A percentile compares a stretch with the other conserved stretches of the same genome.
phyloP scores from a whole-genome alignment of 2,329 filamentous ascomycete species.

The Coniella vitis region DNA sequence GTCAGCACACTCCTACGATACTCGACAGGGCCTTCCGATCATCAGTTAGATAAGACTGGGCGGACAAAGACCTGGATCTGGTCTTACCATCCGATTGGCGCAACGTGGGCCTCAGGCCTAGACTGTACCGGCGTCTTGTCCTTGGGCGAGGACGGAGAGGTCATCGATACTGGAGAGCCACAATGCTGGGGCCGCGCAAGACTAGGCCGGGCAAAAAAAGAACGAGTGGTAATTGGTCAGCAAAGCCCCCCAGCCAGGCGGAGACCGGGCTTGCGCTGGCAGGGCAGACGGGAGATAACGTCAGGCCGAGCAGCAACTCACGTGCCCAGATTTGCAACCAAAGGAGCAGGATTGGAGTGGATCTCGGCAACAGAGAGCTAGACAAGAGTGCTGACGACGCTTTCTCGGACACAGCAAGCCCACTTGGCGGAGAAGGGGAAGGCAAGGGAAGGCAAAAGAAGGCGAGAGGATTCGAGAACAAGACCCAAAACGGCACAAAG shows the following conservation, averaged over 20 bases:
- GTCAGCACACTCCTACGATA: neutral
- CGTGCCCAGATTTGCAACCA: neutral
- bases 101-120: conserved; percentile 10
- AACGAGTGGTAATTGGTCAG: conserved; percentile 1
- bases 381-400: too few relatives aligned
- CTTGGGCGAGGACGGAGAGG: conserved; percentile 9
- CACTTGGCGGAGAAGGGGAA: too few relatives aligned
- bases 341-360: neutral
- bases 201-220: neutral
- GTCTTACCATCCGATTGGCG: conserved; percentile 15
- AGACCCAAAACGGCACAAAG: too few relatives aligned
- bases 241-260: conserved; percentile 2
- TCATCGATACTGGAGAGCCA: too few relatives aligned
- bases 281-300: conserved; percentile 1
- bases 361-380: neutral
- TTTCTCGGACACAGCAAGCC: too few relatives aligned
- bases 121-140: neutral
- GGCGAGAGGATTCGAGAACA: too few relatives aligned
- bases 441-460: neutral
- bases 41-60: too few relatives aligned
- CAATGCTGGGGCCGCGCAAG: too few relatives aligned
- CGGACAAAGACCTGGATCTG: neutral
- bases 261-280: neutral
- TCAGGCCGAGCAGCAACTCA: conserved; percentile 8
- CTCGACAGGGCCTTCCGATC: too few relatives aligned